A percentile compares a stretch with the other conserved stretches of the same genome.
These are phyloP conservation scores for Colletotrichum sp. DNA, from an alignment of 2,329 filamentous ascomycete genomes.

Conservation along the genomic window DNA sequence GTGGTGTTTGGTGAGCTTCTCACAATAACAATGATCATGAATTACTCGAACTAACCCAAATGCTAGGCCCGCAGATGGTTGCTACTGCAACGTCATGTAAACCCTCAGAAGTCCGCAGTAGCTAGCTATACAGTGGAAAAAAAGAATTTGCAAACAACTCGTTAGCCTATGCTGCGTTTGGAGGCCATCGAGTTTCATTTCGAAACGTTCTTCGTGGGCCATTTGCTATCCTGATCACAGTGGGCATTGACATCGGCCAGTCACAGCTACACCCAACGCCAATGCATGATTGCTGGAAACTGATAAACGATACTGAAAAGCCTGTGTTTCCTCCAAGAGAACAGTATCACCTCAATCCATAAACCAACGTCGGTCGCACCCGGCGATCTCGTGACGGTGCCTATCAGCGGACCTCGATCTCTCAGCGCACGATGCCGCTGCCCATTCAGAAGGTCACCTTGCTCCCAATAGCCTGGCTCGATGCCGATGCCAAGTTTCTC, in stretches of 20 bases:
- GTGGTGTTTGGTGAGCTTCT: background rate
- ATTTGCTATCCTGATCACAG: accelerated
- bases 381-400: accelerated
- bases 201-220: accelerated
- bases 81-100: background rate
- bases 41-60: background rate
- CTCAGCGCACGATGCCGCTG: background rate
- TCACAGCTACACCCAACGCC: background rate
- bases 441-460: background rate
- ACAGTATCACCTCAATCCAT: accelerated
- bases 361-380: background rate
- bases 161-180: accelerated
- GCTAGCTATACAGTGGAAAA: background rate
- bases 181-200: background rate
- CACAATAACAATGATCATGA: background rate
- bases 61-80: background rate
- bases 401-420: background rate
- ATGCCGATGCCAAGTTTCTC: background rate
- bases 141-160: accelerated
- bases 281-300: accelerated
- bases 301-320: accelerated
- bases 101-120: background rate
- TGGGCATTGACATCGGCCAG: accelerated
- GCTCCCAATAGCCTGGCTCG: background rate
- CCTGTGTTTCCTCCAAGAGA: background rate